Evolutionary conservation across 139 green algal species (phyloP), one percentile per base, ranked within the genome.

Genomic region (Picochlorum sp.): DNA sequence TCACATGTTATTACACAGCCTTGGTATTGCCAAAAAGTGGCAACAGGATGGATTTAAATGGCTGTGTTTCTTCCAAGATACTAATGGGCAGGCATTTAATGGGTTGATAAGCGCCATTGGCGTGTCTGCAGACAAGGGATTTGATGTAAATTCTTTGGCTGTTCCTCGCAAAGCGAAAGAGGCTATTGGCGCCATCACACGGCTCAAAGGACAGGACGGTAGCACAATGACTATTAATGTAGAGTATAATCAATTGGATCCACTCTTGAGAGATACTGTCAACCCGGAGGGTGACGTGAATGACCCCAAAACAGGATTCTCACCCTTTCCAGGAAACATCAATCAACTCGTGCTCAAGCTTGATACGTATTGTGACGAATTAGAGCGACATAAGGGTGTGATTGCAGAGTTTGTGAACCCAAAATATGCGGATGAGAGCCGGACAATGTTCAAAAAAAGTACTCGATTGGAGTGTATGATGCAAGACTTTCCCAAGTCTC

Each of bases 401-500:
- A 96, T 99, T 62, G 74, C 74, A 11, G 94, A 99, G 82, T 99
- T 99, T 80, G 89, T 99, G 32, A 99, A 99, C 75, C 94, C 94
- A 52, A 99, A 99, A 79, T 95, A 95, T 67, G 86, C 80, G 52
- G 94, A 99, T 74, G 73, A 73, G 41, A 86, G 61, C 69, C 87
- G 84, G 64, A 94, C 83, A 2, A 66, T 59, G 1, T 99, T 99
- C 80, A 98, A 99, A 78, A 86, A 69, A 57, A 78, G 78, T 71
- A 98, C 94, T 3, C 85, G 94, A 3, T 82, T 98, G n/a, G 94
- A 99, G 79, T 98, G 94, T 84, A 98, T 99, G 94, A 99, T 99
- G 94, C 92, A 97, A 76, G 94, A 96, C 72, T 92, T 89, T 66
- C 86, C 89, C n/a, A 86, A 89, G 62, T 80, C 64, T 2, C 77